Evolutionary conservation across 352 stramenopile species (phyloP), one percentile per base, ranked within the genome.

Genomic region (Phytophthora hibernalis): DNA sequence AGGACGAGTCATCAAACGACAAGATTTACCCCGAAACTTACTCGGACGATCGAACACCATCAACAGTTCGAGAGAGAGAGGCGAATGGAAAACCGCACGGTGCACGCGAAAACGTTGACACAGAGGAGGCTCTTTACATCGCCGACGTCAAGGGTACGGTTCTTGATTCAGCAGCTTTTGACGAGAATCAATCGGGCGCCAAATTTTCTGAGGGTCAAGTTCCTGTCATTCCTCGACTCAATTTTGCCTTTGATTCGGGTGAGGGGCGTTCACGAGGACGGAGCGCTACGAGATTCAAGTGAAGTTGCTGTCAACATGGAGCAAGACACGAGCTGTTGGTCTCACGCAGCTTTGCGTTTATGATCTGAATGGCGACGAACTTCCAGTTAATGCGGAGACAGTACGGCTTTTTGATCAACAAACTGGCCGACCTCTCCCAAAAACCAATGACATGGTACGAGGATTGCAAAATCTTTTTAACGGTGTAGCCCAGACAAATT

Each of bases 241-340:
- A 76, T 13, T 58, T 85, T 24, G 22, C 49, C 3, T 58, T 61
- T 13, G 16, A 30, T 9, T 56, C 48, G 16, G n/a, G 20, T 26
- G 15, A 15, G 7, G 2, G 15, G 5, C 51, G 13, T 2, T 26
- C 44, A 37, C 4, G 20, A 51, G 3, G 13, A 18, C 22, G 3
- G 24, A 26, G 35, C 1, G 20, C 5, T 10, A 65, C 57, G 83
- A 93, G 11, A 54, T 95, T 15, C 72, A 79, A 3, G 45, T 95
- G 6, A 92, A 91, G 30, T 30, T 95, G 9, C 49, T 95, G 24
- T 91, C 85, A 21, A 85, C 85, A 0, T 95, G 87, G 87, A 61
- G 80, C 2, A 72, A 79, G 35, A 90, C 83, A 5, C 65, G 80
- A 7, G 85, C 74, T 0, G 64, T 93, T 4, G 83, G 85, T 2